Evolutionary conservation across 2,329 filamentous ascomycete species (phyloP).

Genomic region (Penicillium nordicum): DNA sequence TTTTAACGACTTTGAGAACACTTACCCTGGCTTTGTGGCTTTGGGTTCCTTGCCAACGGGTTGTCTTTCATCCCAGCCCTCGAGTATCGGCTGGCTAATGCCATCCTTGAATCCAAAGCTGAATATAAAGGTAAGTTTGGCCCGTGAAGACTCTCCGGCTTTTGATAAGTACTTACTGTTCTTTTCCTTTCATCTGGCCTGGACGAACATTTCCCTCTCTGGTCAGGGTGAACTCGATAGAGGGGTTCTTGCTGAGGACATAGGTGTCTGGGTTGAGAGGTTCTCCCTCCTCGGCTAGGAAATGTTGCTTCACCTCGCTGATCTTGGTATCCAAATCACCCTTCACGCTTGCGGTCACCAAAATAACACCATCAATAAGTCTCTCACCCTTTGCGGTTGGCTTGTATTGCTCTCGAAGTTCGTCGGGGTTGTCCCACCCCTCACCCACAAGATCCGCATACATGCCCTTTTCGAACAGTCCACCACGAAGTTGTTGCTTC

Average conservation of each 20-base stretch:
- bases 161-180: conserved; percentile 16
- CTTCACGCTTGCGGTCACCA: conserved; percentile 2
- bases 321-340: background rate
- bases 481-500: background rate
- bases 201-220: conserved; percentile 4
- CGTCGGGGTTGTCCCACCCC: conserved; percentile 12
- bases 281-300: background rate
- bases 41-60: conserved; percentile 1
- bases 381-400: background rate
- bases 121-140: background rate
- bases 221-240: background rate
- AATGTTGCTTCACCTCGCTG: conserved; percentile 4
- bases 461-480: conserved; percentile 14
- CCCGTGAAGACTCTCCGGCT: background rate
- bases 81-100: conserved; percentile 41
- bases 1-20: too few relatives aligned
- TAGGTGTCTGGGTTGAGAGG: conserved; percentile 1
- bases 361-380: conserved; percentile 2
- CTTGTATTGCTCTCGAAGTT: conserved; percentile 4
- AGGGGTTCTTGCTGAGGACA: background rate
- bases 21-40: conserved; percentile 26
- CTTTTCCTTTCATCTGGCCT: conserved; percentile 3
- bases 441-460: conserved; percentile 10
- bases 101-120: conserved; percentile 47
- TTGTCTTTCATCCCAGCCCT: conserved; percentile 28